These are phyloP conservation scores for Cladorrhinum samala DNA, from an alignment of 495 filamentous ascomycete species.

Conservation along the genomic window DNA sequence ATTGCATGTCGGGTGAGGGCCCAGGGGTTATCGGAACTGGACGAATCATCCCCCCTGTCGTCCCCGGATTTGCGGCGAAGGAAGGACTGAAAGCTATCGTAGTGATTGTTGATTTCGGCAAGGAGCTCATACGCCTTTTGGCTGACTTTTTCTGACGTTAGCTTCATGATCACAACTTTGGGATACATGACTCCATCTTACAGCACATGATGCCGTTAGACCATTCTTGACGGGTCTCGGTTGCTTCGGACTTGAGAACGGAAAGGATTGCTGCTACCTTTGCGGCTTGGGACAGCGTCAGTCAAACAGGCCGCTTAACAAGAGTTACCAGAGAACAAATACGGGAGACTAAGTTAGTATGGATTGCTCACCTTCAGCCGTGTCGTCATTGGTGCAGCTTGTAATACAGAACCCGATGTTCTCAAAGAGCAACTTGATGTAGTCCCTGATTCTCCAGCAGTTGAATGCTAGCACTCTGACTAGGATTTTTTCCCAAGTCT, in stretches of 20 bases:
- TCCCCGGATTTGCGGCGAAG: background rate
- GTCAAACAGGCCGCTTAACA: too few species aligned
- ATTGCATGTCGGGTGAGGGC: slow-evolving; percentile 9
- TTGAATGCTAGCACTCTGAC: too few species aligned
- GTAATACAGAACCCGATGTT: background rate
- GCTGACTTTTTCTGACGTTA: background rate
- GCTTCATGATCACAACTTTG: too few species aligned
- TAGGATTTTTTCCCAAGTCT: too few species aligned
- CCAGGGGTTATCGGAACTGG: slow-evolving; percentile 9
- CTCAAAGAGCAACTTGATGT: background rate
- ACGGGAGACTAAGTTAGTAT: too few species aligned
- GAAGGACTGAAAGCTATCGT: background rate
- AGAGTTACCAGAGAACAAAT: too few species aligned
- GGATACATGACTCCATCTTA: too few species aligned
- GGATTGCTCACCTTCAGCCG: slow-evolving; percentile 1
- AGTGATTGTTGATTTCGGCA: background rate
- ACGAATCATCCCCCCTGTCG: background rate
- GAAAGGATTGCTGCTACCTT: too few species aligned
- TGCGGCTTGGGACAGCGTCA: too few species aligned
- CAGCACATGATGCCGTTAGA: too few species aligned
- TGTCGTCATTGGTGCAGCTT: background rate
- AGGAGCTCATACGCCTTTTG: background rate
- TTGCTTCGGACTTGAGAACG: too few species aligned
- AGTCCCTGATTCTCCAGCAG: background rate
- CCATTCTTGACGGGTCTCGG: too few species aligned